Evolutionary conservation across 805 yeast genomes (phyloP), one percentile per base, ranked within the genome.

Genomic region (Pichia rugopelliculosa): DNA sequence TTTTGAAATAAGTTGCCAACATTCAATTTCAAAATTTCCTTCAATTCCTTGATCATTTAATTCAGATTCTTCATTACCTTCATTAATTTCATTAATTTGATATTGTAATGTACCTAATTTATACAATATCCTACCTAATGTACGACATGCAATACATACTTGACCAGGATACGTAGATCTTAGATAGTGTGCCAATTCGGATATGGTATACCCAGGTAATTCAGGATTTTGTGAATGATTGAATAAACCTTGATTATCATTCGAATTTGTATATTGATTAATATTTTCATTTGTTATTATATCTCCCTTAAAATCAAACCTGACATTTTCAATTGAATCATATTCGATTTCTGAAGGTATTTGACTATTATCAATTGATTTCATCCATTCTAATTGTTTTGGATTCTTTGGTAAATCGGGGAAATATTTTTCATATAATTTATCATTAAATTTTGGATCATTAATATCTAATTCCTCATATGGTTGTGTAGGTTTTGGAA

Each of bases 211-310:
- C 0, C 99, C 99, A 0, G 98, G 96, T 45, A 90, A 71, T 40
- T 82, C 80, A 0, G 98, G 96, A 42, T 84, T 80, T 11, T 84
- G 87, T 0, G 96, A 76, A 64, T 93, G 99, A 62, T 93, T 98
- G 59, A 88, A 96, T 23, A 93, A 73, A 0, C 96, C 99, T 26
- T 79, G 70, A 11, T 50, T 41, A 25, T 47, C 41, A 36, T 43
- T 18, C 7, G 52, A 48, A 26, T 43, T 21, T 9, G 51, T 48
- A 24, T 53, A 47, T 5, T 53, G 36, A 8, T 48, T 41, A 9
- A 59, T 48, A 45, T 56, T 59, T 33, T 57, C 62, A 3, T 59
- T 49, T 43, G 79, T 72, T 4, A 93, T 71, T 50, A 93, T 63
- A 55, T 86, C 72, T 11, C 97, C 99, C 44, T 79, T 72, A 65